phyloP scores from a whole-genome alignment of 1,139 yeast genomes.

The Diutina ranongensis region DNA sequence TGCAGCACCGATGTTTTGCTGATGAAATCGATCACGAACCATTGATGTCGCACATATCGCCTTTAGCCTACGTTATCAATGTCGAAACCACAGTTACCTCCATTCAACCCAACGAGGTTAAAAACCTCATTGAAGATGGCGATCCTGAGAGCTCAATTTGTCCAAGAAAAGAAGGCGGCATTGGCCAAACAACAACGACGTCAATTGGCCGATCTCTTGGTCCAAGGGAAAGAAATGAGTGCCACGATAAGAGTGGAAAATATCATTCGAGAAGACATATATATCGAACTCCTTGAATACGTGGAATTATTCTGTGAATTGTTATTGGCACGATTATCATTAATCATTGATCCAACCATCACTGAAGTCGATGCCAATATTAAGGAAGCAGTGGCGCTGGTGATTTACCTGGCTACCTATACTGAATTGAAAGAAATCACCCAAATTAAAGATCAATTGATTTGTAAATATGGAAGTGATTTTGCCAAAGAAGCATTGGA shows the following conservation, averaged over 20 bases:
- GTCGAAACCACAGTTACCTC: background rate
- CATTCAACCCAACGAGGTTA: conserved; percentile 31
- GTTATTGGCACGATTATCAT: conserved; percentile 59
- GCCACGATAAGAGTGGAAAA: conserved; percentile 82
- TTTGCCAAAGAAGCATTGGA: conserved; percentile 55
- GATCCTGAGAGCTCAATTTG: conserved; percentile 63
- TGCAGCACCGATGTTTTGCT: no score
- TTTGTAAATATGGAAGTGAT: conserved; percentile 49
- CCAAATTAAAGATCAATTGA: conserved; percentile 49
- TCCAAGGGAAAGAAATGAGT: conserved; percentile 66
- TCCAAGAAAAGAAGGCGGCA: conserved; percentile 77
- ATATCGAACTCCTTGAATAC: conserved; percentile 69
- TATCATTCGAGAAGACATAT: conserved; percentile 74
- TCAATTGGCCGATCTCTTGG: conserved; percentile 59
- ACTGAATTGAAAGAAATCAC: conserved; percentile 68
- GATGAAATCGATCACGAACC: no score
- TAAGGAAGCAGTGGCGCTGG: conserved; percentile 62
- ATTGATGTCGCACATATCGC: no score
- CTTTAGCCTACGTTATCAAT: no score
- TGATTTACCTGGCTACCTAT: conserved; percentile 60
- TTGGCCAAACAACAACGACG: conserved; percentile 73
- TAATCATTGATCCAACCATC: conserved; percentile 32
- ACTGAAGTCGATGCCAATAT: conserved; percentile 48
- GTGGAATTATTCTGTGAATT: conserved; percentile 80
- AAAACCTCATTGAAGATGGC: conserved; percentile 74